A percentile compares a stretch with the other conserved stretches of the same genome.
Conservation (phyloP, 352 stramenopile genomes). For the Phytophthora quininea region DNA sequence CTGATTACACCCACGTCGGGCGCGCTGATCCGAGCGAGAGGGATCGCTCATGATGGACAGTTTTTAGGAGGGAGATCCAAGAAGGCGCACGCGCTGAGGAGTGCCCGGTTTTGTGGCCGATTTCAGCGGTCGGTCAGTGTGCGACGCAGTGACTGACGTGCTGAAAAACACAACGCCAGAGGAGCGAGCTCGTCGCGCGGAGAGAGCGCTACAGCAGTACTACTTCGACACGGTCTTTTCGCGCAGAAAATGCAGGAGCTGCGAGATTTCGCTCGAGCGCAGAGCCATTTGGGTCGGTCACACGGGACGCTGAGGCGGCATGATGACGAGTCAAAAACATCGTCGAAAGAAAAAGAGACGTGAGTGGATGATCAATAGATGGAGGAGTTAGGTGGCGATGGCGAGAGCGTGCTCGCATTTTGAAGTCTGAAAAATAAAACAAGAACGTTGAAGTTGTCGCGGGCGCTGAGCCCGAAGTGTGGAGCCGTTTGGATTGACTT, state of each 20-base stretch:
- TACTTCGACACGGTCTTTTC: constrained; percentile 74
- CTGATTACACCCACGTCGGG: constrained; percentile 51
- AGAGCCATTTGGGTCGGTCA: constrained; percentile 22
- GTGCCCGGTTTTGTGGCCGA: constrained; percentile 51
- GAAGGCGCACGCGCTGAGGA: constrained; percentile 33
- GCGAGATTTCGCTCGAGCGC: constrained; percentile 37
- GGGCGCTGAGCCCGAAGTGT: background rate
- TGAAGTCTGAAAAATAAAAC: background rate
- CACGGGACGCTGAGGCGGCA: constrained; percentile 29
- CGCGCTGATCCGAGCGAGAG: constrained; percentile 38
- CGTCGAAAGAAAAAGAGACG: background rate
- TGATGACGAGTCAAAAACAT: constrained; percentile 8
- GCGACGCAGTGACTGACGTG: constrained; percentile 43
- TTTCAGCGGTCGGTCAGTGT: constrained; percentile 46
- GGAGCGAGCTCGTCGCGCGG: constrained; percentile 39
- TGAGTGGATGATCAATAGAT: constrained; percentile 9
- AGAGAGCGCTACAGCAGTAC: constrained; percentile 58
- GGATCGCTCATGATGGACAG: constrained; percentile 29
- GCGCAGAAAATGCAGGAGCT: constrained; percentile 57
- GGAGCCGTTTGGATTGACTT: too few relatives aligned
- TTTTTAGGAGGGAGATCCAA: constrained; percentile 44
- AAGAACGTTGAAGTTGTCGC: background rate
- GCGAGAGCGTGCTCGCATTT: background rate
- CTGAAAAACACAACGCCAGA: constrained; percentile 34
- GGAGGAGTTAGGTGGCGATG: constrained; percentile 1